Base-by-base conservation (phyloP, 768 basidiomycete genomes). In the Exsudoporus frostii region DNA sequence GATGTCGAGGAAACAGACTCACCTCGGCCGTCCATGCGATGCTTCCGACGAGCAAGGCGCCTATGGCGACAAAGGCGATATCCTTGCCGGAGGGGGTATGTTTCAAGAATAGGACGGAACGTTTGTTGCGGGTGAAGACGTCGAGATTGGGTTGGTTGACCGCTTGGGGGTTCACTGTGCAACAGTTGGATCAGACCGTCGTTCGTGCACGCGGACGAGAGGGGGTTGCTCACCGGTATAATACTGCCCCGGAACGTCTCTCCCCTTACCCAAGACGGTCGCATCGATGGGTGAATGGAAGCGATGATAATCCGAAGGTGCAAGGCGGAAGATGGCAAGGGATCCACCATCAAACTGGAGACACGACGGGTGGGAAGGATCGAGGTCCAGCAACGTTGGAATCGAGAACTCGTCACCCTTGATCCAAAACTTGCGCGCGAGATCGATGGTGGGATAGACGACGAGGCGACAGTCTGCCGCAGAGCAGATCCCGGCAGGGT, bases 261-360 rank as follows among this genome's bases (percentile, higher is more conserved):
- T 68, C 7, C 73, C 62, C 34, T 77, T 74, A 10, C 75, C 70
- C 2, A 43, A 24, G 19, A 85, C 66, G 11, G 73, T 76, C 34
- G 77, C 83, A 48, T 85, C 83, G 25, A 86, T 72, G 14, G 87
- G 86, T 32, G 79, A 79, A 57, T 90, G 88, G 77, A 87, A 90
- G 14, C 89, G 82, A 64, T 92, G 90, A 60, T 91, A 91, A 64
- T 92, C 90, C 9, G 83, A 78, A 0, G 89, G 91, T 0, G 91
- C 89, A 17, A 92, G 80, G 47, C 90, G 76, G 68, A 88, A 86
- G 52, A 87, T 81, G 0, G 86, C 86, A 2, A 91, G 63, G 22
- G 80, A 75, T 0, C 75, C 71, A 22, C 74, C 72, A 8, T 71
- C 61, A 48, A 84, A 80, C n/a, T 59, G 53, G 22, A 65, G 54